Percentiles rank a stretch among this genome's conserved stretches.
These are phyloP conservation scores for Chrysochromulina parva DNA, from an alignment of 78 protist species.

Conservation along the genomic window DNA sequence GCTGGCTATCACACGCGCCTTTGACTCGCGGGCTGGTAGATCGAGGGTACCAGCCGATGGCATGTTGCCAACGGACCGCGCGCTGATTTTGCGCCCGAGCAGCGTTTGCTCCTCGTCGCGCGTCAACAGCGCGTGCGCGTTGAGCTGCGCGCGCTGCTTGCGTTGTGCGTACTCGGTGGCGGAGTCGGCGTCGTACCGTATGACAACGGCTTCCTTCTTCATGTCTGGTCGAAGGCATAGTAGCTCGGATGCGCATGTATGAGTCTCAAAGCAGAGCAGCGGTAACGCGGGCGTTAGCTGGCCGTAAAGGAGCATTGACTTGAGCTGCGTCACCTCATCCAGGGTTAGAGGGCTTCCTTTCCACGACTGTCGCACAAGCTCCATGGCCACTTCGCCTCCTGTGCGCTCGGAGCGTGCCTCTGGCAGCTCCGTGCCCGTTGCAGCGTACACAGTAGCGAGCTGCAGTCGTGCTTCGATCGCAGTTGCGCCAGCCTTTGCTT, in stretches of 20 bases:
- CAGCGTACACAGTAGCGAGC: constrained; percentile 18
- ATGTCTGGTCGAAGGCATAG: not conserved
- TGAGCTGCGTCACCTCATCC: not conserved
- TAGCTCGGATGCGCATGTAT: not conserved
- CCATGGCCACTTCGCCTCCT: not conserved
- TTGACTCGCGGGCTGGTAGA: too few species aligned
- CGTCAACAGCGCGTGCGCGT: not conserved
- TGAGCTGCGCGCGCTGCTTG: not conserved
- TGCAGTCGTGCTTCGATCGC: not conserved
- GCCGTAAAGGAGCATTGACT: not conserved
- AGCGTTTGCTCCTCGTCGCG: not conserved
- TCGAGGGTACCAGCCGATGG: too few species aligned
- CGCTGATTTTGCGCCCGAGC: not conserved
- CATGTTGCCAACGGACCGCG: too few species aligned
- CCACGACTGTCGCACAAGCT: constrained; percentile 20
- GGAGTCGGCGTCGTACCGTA: not conserved
- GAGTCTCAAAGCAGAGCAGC: not conserved
- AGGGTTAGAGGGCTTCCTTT: not conserved
- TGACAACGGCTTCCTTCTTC: too few species aligned
- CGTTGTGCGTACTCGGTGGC: not conserved
- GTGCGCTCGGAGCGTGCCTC: not conserved
- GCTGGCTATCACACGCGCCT: too few species aligned
- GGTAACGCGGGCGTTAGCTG: not conserved
- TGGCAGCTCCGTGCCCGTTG: not conserved
- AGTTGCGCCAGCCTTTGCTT: not conserved